Conservation (phyloP, 1,284 basidiomycete genomes). For the Irpex rosettiformis region DNA sequence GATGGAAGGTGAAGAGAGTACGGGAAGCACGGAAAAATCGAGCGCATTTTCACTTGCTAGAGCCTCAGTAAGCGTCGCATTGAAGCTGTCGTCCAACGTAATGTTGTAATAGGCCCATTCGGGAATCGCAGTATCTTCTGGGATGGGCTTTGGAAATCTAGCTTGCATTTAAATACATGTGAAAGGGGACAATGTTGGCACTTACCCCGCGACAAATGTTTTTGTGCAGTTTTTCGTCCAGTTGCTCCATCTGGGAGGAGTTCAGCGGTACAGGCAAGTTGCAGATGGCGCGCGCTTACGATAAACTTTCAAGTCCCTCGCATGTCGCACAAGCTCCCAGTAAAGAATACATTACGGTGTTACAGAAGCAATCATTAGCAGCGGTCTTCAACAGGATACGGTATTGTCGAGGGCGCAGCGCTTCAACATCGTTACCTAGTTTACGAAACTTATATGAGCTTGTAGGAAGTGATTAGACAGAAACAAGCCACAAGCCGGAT, state of each 20-base stretch:
- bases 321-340: not conserved
- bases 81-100: not conserved
- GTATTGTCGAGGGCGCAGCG: not conserved
- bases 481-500: too few relatives aligned
- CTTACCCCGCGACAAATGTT: not conserved
- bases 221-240: not conserved
- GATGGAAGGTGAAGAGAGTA: not conserved
- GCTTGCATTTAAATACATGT: not conserved
- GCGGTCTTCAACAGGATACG: not conserved
- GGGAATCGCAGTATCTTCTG: not conserved
- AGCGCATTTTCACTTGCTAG: not conserved
- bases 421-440: not conserved
- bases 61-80: not conserved
- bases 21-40: not conserved
- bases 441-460: too few relatives aligned
- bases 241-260: not conserved
- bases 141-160: not conserved
- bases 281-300: not conserved
- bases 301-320: not conserved
- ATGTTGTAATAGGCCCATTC: conserved; percentile 1
- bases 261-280: not conserved
- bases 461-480: too few relatives aligned
- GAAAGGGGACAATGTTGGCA: not conserved
- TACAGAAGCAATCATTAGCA: not conserved
- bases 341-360: not conserved